A percentile compares a stretch with the other conserved stretches of the same genome.
phyloP scores from a whole-genome alignment of 495 filamentous ascomycete species.

The Glutinoglossum americanum region DNA sequence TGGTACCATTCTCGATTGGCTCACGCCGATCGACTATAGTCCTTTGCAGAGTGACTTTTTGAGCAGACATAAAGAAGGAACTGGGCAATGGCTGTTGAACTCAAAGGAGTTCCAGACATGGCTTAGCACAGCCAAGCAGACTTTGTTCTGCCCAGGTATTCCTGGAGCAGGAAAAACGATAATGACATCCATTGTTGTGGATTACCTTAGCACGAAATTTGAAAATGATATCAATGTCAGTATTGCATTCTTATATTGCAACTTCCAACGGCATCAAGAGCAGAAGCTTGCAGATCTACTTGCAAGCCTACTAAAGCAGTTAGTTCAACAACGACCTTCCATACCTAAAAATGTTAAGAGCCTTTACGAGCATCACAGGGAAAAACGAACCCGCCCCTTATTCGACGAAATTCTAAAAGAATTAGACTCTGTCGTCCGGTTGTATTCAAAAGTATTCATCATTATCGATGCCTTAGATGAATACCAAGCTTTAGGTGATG shows the following conservation, averaged over 20 bases:
- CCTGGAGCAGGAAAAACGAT: constrained; percentile 2
- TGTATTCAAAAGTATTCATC: background rate
- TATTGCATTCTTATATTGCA: constrained; percentile 5
- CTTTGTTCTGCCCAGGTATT: background rate
- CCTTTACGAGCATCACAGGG: background rate
- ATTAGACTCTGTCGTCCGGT: background rate
- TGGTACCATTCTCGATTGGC: background rate
- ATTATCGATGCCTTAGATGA: constrained; percentile 13
- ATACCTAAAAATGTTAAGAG: background rate
- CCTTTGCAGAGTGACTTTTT: background rate
- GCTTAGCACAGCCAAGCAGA: background rate
- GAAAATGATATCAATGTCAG: background rate
- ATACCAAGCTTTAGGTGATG: constrained; percentile 6
- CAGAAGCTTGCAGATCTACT: constrained; percentile 4
- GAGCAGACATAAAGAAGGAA: background rate
- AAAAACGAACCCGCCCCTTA: background rate
- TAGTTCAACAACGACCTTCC: background rate
- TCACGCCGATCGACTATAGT: background rate
- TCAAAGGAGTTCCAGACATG: background rate
- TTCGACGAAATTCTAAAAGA: background rate
- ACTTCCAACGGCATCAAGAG: background rate
- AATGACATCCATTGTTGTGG: background rate
- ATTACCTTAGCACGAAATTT: background rate
- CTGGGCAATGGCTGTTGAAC: background rate
- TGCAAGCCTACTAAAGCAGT: constrained; percentile 4